Evolutionary conservation across 73 alveolate species (phyloP), one percentile per base, ranked within the genome.

Genomic region (Durusdinium trenchii): DNA sequence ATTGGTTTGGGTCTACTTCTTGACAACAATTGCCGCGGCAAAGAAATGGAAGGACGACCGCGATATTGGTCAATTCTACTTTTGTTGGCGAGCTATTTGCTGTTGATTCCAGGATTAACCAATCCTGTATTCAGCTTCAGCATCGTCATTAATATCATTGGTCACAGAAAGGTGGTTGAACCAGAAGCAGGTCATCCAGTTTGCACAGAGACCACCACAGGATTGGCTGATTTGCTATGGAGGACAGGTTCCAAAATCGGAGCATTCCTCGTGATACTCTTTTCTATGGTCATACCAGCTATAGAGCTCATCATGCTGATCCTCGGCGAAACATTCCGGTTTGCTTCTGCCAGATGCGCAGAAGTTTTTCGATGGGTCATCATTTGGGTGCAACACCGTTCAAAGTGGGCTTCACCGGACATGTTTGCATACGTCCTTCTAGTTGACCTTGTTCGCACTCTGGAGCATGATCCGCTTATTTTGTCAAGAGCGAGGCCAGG

Each of bases 381-480:
- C 54, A 48, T 89, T 46, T 89, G 96, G 96, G 96, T 89, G 48
- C 96, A 89, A 48, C 96, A 89, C n/a, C 85, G 96, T 9, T 89
- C 96, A 23, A 89, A 89, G 54, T 89, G 96, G 96, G 96, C 96
- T 3, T 89, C 96, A 45, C 96, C 96, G 47, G 96, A 89, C 51
- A 89, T 89, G 96, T 89, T 89, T 50, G 96, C 96, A 50, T 89
- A 89, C 54, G 86, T 89, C 28, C 96, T 89, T 10, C 32, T 89
- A 54, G 96, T 89, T 14, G 86, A 89, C 54, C 30, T 89, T 32
- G 96, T 89, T 20, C 85, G 96, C 20, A 89, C 96, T 36, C 69
- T 89, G 40, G 71, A 89, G 4, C 69, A 60, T 30, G 96, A 89
- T 35, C 81, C 96, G 40, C 96, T 89, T 6, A 89, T 89, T 46